Base-by-base conservation (phyloP, 352 stramenopile species). In the Phytophthora melonis region DNA sequence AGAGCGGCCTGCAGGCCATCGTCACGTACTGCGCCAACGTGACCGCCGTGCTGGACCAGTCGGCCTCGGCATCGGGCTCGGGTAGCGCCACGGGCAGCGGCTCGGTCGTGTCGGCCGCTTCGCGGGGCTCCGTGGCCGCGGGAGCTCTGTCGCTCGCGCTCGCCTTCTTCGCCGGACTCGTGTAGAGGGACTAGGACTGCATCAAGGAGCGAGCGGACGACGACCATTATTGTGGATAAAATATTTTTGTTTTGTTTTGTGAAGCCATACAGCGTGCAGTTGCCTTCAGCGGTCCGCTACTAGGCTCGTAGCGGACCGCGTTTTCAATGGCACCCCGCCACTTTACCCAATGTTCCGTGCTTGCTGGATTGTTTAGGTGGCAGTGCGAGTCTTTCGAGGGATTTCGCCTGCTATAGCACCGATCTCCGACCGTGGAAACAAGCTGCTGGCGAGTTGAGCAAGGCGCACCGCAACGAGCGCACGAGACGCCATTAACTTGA, bases 1-100 rank as follows among this genome's bases (percentile, higher is more conserved):
- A 75, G 63, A 78, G 57, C 5, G 68, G 70, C 11, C 59, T 83
- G 52, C 52, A 72, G 34, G 34, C 16, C 23, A 70, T 81, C 41
- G 19, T 83, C 36, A 58, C 56, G 5, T 77, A 72, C 61, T 83
- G 77, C 63, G 43, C 21, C 25, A 39, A 50, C 45, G 66, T 70
- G 36, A 76, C 41, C 0, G 62, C 72, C 9, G 52, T 78, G 39
- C 41, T 68, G 36, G 59, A 76, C 54, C 52, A 66, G 21, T 79
- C 60, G 14, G 57, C 65, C 1, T 78, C 74, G 10, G 66, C 25
- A 19, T 64, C 58, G 5, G 64, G 50, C 13, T 74, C 34, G 10
- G 39, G 66, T 21, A 62, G 54, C 41, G 36, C 43, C 49, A 60
- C 55, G 1, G 56, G 58, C 45, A 70, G 54, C 27, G 71, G 62